Base-by-base conservation (phyloP, 2,329 filamentous ascomycete species). In the Orbilia javanica region DNA sequence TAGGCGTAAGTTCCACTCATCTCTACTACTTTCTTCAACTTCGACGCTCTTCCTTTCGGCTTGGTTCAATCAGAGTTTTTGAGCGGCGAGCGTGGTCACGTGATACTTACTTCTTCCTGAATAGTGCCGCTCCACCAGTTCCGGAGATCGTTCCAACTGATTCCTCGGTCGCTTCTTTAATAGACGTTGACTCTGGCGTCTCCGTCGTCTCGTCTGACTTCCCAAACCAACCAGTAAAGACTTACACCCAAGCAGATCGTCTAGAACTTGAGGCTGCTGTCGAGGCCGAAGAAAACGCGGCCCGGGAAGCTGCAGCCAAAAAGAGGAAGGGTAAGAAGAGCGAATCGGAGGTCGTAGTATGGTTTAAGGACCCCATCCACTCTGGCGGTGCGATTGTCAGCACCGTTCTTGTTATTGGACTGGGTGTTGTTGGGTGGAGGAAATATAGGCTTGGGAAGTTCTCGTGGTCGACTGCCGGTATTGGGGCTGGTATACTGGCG, bases 341-440 rank as follows among this genome's bases (percentile, higher is more conserved):
- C 7, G 52, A 55, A 0, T 86, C 86, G 76, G 84, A 84, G 65
- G 71, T 84, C 46, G 70, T 82, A 60, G 83, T 83, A 64, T 79
- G 82, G 50, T 67, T 68, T 75, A 68, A 64, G 39, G 55, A 67
- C 62, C 57, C 22, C 7, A 60, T 77, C 6, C 57, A 77, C 44
- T 60, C 48, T 6, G 66, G 73, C 31, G 67, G 67, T 3, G 66
- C 73, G 8, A 34, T 77, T 1, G 66, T 44, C 20, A 77, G 73
- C 18, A 77, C 66, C 1, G 36, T 52, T 8, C 52, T 77, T 20
- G 18, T 71, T 13, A 29, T 77, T 6, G 44, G 39, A 29, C 63
- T 77, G 60, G 73, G 73, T 5, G 73, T 77, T 62, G 36, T 71
- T 8, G 73, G 73, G 20, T 65, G 52, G 48, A 70, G 66, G 44